Evolutionary conservation across 106 monocot species (phyloP).

Genomic region (Dioscorea dumetorum): DNA sequence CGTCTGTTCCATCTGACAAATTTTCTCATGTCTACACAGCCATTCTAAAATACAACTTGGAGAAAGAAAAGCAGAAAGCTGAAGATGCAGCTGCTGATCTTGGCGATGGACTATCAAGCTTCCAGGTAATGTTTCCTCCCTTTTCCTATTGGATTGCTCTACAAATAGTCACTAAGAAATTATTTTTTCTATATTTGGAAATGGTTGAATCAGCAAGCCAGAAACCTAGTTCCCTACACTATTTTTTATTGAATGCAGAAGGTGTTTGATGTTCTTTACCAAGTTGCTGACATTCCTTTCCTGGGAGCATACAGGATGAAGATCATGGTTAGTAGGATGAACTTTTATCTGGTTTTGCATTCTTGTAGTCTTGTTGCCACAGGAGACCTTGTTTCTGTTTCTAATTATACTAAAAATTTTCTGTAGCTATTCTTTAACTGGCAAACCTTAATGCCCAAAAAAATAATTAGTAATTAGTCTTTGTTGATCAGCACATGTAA

Average conservation of each 20-base stretch:
- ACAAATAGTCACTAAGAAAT: no score
- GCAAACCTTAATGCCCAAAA: no score
- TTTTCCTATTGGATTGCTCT: background rate
- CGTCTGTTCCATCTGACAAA: constrained; percentile 66
- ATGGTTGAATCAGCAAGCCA: no score
- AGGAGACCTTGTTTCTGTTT: no score
- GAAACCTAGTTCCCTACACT: background rate
- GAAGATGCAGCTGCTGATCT: constrained; percentile 39
- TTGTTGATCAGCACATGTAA: no score
- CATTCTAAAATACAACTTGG: constrained; percentile 61
- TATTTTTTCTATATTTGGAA: no score
- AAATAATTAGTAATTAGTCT: no score
- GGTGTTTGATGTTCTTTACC: constrained; percentile 75
- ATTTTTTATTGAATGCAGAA: constrained; percentile 34
- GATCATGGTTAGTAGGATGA: constrained; percentile 49
- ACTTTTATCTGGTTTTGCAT: no score
- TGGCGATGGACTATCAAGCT: constrained; percentile 32
- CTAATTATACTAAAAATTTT: no score
- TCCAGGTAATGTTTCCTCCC: constrained; percentile 39
- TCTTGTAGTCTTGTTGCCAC: no score
- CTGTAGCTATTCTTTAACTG: no score
- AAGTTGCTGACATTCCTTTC: constrained; percentile 61
- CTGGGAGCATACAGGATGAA: constrained; percentile 61
- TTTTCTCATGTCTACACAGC: constrained; percentile 81
- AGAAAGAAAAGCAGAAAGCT: constrained; percentile 82